Evolutionary conservation across 1,284 basidiomycete genomes (phyloP), one percentile per base, ranked within the genome.

Genomic region (Naganishia albida): DNA sequence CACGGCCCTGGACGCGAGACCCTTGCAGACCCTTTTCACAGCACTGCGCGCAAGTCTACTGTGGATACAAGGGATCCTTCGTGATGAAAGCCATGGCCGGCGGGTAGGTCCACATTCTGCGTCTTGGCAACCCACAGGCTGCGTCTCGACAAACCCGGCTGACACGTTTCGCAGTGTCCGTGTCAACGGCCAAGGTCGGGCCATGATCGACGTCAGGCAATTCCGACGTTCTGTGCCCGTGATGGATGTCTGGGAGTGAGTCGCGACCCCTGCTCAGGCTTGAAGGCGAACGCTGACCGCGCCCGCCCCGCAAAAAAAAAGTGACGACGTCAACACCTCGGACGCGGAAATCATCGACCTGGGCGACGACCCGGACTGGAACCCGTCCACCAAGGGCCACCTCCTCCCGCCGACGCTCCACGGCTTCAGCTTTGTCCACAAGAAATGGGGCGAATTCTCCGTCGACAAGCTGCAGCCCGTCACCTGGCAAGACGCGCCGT

Each of bases 311-410:
- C n/a, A n/a, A n/a, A n/a, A n/a, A n/a, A n/a, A 10, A 13, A 59
- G 56, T 15, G 56, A 59, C 44, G 56, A 59, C 43, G 44, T 48
- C 28, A 59, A 59, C 28, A 46, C 43, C 26, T 34, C 13, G 6
- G 56, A 59, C 30, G 56, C 43, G 23, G 54, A 56, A 30, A 56
- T 56, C 54, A 56, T 56, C 42, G 54, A 56, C 54, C 43, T 48
- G 1, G 43, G 26, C 28, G 28, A 59, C n/a, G 56, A 59, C 56
- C 15, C 30, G 18, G 56, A 46, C 20, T 48, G 56, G 56, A 34
- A 59, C 46, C 2, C 42, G 15, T 40, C 4, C 40, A 59, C 56
- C 30, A 48, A 28, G 20, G 43, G n/a, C 16, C 56, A 59, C 20
- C 56, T 59, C 12, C 16, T 59, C 13, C 56, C 56, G 20, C 43